Base-by-base conservation (phyloP, 2,329 filamentous ascomycete genomes). In the Arthrinium phaeospermum region DNA sequence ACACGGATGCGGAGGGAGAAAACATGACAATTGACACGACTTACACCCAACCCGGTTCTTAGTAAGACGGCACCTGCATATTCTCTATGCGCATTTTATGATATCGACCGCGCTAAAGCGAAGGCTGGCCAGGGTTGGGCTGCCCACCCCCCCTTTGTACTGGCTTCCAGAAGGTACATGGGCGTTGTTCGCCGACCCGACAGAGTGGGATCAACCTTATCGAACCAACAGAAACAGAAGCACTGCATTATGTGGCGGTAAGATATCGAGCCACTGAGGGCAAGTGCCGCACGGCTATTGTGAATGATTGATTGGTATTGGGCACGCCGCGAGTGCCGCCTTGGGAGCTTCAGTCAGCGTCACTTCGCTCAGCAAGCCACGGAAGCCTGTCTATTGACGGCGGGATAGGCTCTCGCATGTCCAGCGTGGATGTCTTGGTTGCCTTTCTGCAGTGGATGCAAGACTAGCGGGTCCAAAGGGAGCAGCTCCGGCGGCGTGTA, bases 181-280 rank as follows among this genome's bases (percentile, higher is more conserved):
- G 34, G 57, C 57, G 34, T 64, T 34, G 57, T 64, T 64, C 57
- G 22, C 13, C 5, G 57, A 64, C 57, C 57, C 57, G 57, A 64
- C 57, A 41, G 57, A 41, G 34, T 64, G 57, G 57, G 57, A 64
- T 64, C 57, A 64, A 64, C 22, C 34, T 41, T 64, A 64, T 64
- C 34, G 37, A 34, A 41, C 34, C 57, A 64, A n/a, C 30, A 24
- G 57, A 12, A 12, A 37, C 34, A 64, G 34, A 64, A 37, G 41
- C 10, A 64, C 34, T 64, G 57, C 57, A 41, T 64, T 5, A 37
- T 64, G 57, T 64, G 57, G 57, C 57, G 57, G 57, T 41, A 41
- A 64, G 19, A 64, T 41, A 64, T 64, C 57, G 57, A 41, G 57
- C 57, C 57, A 64, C 57, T 64, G 41, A 34, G 19, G 34, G 41